Evolutionary conservation across 2,329 filamentous ascomycete species (phyloP).

Genomic region (Aspergillus quadrilineatus): DNA sequence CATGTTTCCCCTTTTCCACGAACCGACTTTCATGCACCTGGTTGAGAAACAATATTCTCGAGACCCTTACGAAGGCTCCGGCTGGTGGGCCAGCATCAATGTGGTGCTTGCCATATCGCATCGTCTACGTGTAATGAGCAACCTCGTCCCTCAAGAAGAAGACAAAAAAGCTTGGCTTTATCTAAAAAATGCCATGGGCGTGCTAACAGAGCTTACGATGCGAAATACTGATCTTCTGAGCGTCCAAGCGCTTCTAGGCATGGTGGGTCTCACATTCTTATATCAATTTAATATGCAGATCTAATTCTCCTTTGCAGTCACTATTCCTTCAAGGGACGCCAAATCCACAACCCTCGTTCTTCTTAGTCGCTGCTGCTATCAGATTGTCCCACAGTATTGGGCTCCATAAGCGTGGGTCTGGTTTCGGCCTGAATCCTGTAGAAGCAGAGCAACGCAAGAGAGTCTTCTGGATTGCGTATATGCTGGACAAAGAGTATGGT

Average conservation of each 20-base stretch:
- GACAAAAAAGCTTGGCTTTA: conserved; percentile 95
- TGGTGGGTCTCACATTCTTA: conserved; percentile 53
- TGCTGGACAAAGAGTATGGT: conserved; percentile 67
- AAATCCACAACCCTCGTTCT: conserved; percentile 91
- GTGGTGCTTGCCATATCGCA: conserved; percentile 91
- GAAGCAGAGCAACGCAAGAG: conserved; percentile 88
- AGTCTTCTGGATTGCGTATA: conserved; percentile 75
- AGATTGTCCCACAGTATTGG: conserved; percentile 90
- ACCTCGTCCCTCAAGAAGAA: conserved; percentile 83
- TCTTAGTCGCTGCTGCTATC: conserved; percentile 87
- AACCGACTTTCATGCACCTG: conserved; percentile 97
- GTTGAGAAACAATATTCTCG: conserved; percentile 90
- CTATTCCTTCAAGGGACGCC: conserved; percentile 94
- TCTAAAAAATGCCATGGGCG: conserved; percentile 92
- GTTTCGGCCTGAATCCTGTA: conserved; percentile 88
- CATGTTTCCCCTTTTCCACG: conserved; percentile 96
- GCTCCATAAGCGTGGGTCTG: conserved; percentile 86
- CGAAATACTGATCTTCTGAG: conserved; percentile 92
- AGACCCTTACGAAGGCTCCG: conserved; percentile 90
- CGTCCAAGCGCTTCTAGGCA: conserved; percentile 88
- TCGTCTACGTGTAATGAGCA: conserved; percentile 90
- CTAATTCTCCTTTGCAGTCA: conserved; percentile 47
- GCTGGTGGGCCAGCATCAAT: conserved; percentile 98
- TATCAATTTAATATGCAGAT: not conserved
- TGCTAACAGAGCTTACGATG: conserved; percentile 90